Evolutionary conservation across 2,329 filamentous ascomycete genomes (phyloP).

Genomic region (Myriosclerotinia scirpicola): DNA sequence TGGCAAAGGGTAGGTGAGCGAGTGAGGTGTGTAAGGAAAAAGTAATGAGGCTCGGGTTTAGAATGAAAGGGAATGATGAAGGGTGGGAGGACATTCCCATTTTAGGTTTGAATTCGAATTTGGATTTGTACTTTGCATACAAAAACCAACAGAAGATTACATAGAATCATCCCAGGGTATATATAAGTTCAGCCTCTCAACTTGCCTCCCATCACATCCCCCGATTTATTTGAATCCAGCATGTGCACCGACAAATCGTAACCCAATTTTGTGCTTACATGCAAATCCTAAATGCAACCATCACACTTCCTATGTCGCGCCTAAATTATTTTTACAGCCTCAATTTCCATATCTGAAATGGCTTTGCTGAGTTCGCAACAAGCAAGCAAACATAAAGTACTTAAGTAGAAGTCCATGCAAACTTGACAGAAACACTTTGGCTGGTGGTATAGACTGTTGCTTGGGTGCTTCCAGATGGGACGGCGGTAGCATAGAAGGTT

Average conservation of each 20-base stretch:
- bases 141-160: not conserved
- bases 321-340: not conserved
- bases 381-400: not conserved
- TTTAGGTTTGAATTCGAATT: too few relatives aligned
- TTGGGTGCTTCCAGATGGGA: slow-evolving; percentile 40
- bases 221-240: not conserved
- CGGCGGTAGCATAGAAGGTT: slow-evolving; percentile 40
- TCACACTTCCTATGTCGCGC: not conserved
- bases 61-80: not conserved
- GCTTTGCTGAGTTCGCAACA: not conserved
- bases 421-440: slow-evolving; percentile 37
- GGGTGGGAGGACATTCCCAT: too few relatives aligned
- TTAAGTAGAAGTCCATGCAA: slow-evolving; percentile 36
- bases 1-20: not conserved
- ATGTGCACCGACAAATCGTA: not conserved
- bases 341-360: not conserved
- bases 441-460: slow-evolving; percentile 37
- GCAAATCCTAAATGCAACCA: not conserved
- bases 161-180: not conserved
- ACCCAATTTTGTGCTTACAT: not conserved
- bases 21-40: not conserved
- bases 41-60: not conserved
- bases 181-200: not conserved
- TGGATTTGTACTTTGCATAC: too few relatives aligned
- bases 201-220: not conserved